Conservation (phyloP, 2,329 filamentous ascomycete species). For the Dactylonectria estremocensis region DNA sequence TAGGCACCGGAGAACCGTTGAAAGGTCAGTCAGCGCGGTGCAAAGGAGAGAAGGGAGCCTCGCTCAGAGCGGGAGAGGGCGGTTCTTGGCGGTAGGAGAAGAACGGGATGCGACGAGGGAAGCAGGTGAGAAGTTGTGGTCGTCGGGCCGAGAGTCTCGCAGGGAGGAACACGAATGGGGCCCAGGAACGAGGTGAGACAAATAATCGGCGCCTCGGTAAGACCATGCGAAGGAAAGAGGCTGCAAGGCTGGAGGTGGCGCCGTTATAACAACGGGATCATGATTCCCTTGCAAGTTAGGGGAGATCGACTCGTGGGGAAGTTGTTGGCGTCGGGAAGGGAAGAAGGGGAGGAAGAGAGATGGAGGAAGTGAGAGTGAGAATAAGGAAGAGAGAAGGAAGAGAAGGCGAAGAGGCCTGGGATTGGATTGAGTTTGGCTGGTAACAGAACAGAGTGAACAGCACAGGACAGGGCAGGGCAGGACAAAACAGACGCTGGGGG, state of each 20-base stretch:
- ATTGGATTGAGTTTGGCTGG: conserved; percentile 48
- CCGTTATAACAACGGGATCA: conserved; percentile 49
- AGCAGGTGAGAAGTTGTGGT: conserved; percentile 39
- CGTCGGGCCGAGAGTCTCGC: conserved; percentile 45
- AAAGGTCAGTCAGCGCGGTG: conserved; percentile 18
- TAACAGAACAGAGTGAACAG: conserved; percentile 15
- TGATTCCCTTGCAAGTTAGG: conserved; percentile 38
- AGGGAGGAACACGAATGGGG: conserved; percentile 47
- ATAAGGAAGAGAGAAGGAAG: conserved; percentile 41
- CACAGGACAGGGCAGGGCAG: conserved; percentile 28
- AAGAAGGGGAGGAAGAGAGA: conserved; percentile 18
- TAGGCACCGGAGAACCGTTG: conserved; percentile 26
- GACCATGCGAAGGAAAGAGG: conserved; percentile 45
- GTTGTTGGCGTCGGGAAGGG: conserved; percentile 39
- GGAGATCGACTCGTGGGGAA: conserved; percentile 33
- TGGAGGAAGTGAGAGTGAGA: conserved; percentile 21
- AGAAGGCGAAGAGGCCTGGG: conserved; percentile 44
- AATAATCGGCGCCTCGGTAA: conserved; percentile 49
- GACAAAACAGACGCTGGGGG: conserved; percentile 42
- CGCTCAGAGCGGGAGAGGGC: conserved; percentile 21
- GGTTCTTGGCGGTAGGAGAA: conserved; percentile 25
- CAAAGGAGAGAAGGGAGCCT: conserved; percentile 36
- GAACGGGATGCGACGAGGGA: conserved; percentile 31
- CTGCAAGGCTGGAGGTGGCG: conserved; percentile 44
- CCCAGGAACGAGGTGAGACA: conserved; percentile 51